A percentile compares a stretch with the other conserved stretches of the same genome.
Evolutionary conservation across 495 filamentous ascomycete species (phyloP).

Genomic region (Neurospora pannonica): DNA sequence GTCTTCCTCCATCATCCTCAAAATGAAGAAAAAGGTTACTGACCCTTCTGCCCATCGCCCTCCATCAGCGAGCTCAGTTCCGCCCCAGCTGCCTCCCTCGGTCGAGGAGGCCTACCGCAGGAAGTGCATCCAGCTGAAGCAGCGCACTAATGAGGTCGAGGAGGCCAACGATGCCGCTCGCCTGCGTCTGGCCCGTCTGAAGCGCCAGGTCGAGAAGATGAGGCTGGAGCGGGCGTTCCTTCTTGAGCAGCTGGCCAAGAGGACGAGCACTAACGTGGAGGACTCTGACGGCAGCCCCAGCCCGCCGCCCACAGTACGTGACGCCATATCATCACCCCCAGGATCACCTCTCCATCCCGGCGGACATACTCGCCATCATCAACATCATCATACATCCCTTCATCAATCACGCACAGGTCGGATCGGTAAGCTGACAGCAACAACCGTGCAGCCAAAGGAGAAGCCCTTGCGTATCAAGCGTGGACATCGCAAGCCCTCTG

Average conservation of each 20-base stretch:
- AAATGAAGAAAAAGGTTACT: slow-evolving; percentile 1
- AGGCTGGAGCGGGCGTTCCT: slow-evolving; percentile 84
- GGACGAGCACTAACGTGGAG: slow-evolving; percentile 72
- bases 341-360: slow-evolving; percentile 1
- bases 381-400: slow-evolving; percentile 4
- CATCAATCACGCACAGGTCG: slow-evolving; percentile 5
- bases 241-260: slow-evolving; percentile 75
- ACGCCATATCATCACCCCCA: slow-evolving; percentile 20
- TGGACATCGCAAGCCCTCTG: slow-evolving; percentile 49
- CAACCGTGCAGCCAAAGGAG: slow-evolving; percentile 62
- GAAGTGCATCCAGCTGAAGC: slow-evolving; percentile 93
- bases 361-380: slow-evolving; percentile 1
- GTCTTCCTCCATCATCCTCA: neutral
- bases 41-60: neutral
- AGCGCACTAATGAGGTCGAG: slow-evolving; percentile 82
- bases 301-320: slow-evolving; percentile 59
- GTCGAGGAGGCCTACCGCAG: slow-evolving; percentile 92
- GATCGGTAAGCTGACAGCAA: slow-evolving; percentile 16
- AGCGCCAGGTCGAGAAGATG: slow-evolving; percentile 79
- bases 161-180: slow-evolving; percentile 74
- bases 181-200: slow-evolving; percentile 67
- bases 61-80: slow-evolving; percentile 32
- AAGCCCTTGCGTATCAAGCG: slow-evolving; percentile 85
- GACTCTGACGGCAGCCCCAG: slow-evolving; percentile 65
- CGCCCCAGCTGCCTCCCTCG: slow-evolving; percentile 73